Conservation (phyloP, 441 rosid genomes). For the Erysimum pusillum region DNA sequence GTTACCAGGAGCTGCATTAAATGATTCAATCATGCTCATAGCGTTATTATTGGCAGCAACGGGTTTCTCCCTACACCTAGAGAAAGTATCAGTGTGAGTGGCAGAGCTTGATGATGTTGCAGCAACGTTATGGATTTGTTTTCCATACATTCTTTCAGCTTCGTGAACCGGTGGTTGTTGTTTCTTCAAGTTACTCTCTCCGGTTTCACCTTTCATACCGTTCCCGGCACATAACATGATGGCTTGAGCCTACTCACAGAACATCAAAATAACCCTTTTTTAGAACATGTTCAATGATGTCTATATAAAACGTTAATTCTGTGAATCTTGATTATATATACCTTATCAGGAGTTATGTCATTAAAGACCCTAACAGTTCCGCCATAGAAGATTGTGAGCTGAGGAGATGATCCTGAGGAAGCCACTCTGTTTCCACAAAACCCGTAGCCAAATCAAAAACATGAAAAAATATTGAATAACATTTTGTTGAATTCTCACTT, state of each 20-base stretch:
- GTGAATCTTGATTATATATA: slow-evolving; percentile 23
- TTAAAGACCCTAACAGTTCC: slow-evolving; percentile 67
- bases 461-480: not conserved
- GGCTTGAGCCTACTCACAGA: slow-evolving; percentile 70
- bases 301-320: not conserved
- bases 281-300: not conserved
- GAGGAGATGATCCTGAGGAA: slow-evolving; percentile 50
- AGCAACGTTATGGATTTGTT: slow-evolving; percentile 51
- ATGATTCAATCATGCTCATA: slow-evolving; percentile 53
- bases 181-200: slow-evolving; percentile 38
- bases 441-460: not conserved
- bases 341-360: slow-evolving; percentile 70
- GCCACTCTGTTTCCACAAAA: slow-evolving; percentile 8
- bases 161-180: slow-evolving; percentile 39
- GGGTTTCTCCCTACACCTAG: slow-evolving; percentile 57
- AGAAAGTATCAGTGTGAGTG: slow-evolving; percentile 55
- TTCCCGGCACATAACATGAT: slow-evolving; percentile 77
- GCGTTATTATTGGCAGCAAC: slow-evolving; percentile 50
- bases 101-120: slow-evolving; percentile 64
- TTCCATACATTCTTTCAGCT: slow-evolving; percentile 52
- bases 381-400: slow-evolving; percentile 66
- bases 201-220: slow-evolving; percentile 45
- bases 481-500: not conserved
- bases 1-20: slow-evolving; percentile 43
- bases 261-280: not conserved